Evolutionary conservation across 352 stramenopile species (phyloP), one percentile per base, ranked within the genome.

Genomic region (Thalassiosira ordinaria): DNA sequence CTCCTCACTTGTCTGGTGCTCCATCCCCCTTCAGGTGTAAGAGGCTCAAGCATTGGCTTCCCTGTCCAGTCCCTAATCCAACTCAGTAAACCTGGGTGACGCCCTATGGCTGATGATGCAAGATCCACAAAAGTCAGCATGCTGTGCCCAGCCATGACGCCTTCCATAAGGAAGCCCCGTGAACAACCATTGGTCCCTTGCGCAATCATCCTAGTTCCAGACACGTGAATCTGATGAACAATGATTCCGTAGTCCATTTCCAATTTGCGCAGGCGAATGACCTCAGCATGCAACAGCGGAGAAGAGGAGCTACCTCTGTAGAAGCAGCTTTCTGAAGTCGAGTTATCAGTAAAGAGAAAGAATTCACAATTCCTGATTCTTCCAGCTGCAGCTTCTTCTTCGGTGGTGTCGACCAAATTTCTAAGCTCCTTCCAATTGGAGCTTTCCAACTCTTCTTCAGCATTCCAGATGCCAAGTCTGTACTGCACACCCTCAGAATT

Each of bases 311-410:
- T 81, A 2, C 78, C 81, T 24, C 60, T 61, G 51, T 79, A 82
- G 46, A 79, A 87, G 5, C 67, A 64, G 18, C n/a, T 53, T 39
- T 90, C 84, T 1, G 80, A 60, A 9, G 60, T 77, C 0, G 60
- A 68, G 46, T 90, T 92, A 52, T 91, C 84, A 1, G 87, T 92
- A 39, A 90, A 90, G 0, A 90, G 20, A 37, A 82, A 91, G 0
- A 90, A 31, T 33, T 92, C 75, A 0, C 26, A 41, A 26, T 73
- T 51, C 0, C 27, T 3, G 1, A 87, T 26, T 0, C 55, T 26
- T 3, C 64, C 70, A 0, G 1, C 46, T 18, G 14, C 13, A 13
- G 61, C 75, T 49, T 67, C 41, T 0, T 37, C n/a, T 62, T 80
- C 66, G 0, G 79, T 14, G 1, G 52, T 29, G 1, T 80, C 55